Percentiles rank a stretch among this genome's conserved stretches.
Evolutionary conservation across 1,139 yeast genomes (phyloP).

Genomic region (Lizanozyma gosingica): DNA sequence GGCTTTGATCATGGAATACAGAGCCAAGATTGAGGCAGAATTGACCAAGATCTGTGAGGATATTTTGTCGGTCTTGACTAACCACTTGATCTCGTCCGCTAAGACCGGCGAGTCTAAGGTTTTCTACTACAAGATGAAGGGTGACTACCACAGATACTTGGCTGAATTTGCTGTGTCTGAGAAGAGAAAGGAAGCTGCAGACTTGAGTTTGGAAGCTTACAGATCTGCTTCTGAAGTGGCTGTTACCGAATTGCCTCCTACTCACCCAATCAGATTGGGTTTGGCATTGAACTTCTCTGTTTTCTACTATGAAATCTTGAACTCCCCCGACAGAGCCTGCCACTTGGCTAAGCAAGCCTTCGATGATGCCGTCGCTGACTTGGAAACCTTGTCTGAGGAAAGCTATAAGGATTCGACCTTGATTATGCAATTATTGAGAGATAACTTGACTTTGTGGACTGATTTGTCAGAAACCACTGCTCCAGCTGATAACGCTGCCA

Average conservation of each 20-base stretch:
- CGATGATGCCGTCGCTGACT: constrained; percentile 98
- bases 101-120: constrained; percentile 97
- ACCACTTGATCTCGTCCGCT: constrained; percentile 89
- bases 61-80: constrained; percentile 76
- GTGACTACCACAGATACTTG: constrained; percentile 98
- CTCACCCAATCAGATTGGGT: constrained; percentile 98
- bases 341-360: constrained; percentile 98
- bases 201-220: constrained; percentile 88
- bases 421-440: constrained; percentile 97
- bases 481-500: constrained; percentile 44
- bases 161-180: constrained; percentile 94
- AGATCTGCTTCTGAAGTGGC: constrained; percentile 95
- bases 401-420: constrained; percentile 96
- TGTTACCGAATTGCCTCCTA: constrained; percentile 92
- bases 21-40: constrained; percentile 90
- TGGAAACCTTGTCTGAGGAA: constrained; percentile 95
- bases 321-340: constrained; percentile 97
- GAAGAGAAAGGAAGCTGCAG: constrained; percentile 89
- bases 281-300: constrained; percentile 97
- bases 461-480: constrained; percentile 88
- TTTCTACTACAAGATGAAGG: constrained; percentile 98
- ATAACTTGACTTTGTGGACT: constrained; percentile 97
- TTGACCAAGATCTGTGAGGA: constrained; percentile 92
- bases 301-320: constrained; percentile 94
- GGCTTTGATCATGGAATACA: constrained; percentile 83